Percentiles rank a stretch among this genome's conserved stretches.
Conservation (phyloP, 257 asterid species). For the Nicotiana attenuata region DNA sequence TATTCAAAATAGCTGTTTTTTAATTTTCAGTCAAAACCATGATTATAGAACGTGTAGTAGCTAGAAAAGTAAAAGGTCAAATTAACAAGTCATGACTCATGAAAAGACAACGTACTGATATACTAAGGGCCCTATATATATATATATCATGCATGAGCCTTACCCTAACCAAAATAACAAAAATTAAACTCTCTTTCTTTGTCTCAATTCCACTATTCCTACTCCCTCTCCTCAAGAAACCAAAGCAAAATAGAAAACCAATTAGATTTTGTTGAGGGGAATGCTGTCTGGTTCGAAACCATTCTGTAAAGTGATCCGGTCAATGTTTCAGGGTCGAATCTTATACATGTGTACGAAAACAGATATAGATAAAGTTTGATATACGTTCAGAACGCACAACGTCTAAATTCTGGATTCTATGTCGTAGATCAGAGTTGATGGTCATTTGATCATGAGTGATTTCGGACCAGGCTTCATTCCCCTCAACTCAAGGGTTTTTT, state of each 20-base stretch:
- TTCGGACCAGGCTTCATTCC: constrained; percentile 16
- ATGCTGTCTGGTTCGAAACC: constrained; percentile 51
- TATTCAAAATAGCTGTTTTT: neutral
- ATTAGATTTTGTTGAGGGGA: constrained; percentile 39
- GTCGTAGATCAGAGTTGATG: too few species aligned
- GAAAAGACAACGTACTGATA: neutral
- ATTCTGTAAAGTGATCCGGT: constrained; percentile 2
- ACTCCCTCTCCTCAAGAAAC: neutral
- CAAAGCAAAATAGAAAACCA: neutral
- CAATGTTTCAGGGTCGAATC: neutral
- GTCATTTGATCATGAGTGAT: neutral
- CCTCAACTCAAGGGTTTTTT: constrained; percentile 25
- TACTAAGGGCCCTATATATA: constrained; percentile 29
- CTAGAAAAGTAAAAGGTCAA: neutral
- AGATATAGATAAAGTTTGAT: neutral
- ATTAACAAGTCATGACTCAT: too few species aligned
- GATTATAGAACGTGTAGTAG: neutral
- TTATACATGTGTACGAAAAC: neutral
- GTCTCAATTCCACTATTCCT: neutral
- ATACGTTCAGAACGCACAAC: neutral
- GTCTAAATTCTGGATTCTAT: neutral
- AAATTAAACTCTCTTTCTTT: neutral
- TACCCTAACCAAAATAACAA: constrained; percentile 10
- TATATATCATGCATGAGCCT: constrained; percentile 34
- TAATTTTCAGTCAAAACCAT: neutral